Evolutionary conservation across 73 alveolate genomes (phyloP).

Genomic region (Paramecium tetraurelia): DNA sequence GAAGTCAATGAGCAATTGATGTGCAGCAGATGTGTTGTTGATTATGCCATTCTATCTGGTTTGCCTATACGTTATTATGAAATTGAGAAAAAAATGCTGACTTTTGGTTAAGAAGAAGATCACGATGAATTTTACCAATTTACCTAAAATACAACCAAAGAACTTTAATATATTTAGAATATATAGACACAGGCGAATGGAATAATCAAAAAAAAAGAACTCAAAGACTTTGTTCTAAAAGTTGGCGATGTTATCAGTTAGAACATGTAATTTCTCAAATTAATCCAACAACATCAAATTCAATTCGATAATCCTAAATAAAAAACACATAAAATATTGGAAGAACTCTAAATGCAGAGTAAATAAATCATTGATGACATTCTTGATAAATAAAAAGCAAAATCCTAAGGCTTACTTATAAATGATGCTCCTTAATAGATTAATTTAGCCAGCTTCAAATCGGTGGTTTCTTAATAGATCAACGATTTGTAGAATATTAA

Average conservation of each 20-base stretch:
- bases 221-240: neutral
- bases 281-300: neutral
- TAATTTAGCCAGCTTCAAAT: neutral
- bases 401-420: neutral
- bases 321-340: neutral
- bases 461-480: neutral
- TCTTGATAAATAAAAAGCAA: neutral
- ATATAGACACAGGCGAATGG: neutral
- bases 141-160: neutral
- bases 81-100: neutral
- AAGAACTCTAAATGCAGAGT: neutral
- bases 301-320: neutral
- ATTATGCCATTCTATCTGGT: slow-evolving; percentile 9
- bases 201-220: neutral
- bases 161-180: neutral
- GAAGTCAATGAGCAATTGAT: neutral
- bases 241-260: slow-evolving; percentile 2
- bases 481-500: neutral
- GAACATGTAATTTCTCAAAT: neutral
- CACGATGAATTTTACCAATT: neutral
- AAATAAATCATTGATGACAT: neutral
- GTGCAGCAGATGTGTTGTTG: neutral
- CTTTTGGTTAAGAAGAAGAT: slow-evolving; percentile 12
- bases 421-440: neutral
- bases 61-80: neutral